Conservation (phyloP, 2,329 filamentous ascomycete genomes). For the Fusarium longipes region DNA sequence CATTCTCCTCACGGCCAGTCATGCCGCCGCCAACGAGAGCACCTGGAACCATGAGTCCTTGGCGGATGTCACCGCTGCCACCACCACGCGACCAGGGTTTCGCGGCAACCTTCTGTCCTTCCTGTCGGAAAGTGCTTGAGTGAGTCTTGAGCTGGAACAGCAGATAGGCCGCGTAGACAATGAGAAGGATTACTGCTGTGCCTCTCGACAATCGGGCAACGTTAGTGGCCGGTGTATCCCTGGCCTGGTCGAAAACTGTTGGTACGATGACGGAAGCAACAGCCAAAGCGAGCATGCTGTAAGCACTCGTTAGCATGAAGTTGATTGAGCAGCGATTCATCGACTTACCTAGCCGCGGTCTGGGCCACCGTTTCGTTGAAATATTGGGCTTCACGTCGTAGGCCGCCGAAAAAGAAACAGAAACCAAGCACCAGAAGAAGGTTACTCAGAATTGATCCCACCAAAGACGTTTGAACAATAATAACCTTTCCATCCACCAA, state of each 20-base stretch:
- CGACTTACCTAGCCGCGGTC: slow-evolving; percentile 74
- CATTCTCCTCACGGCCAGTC: slow-evolving; percentile 52
- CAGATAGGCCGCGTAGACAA: slow-evolving; percentile 86
- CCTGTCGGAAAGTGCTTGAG: slow-evolving; percentile 78
- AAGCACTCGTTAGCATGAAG: neutral
- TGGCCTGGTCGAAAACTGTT: slow-evolving; percentile 78
- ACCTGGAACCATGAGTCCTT: slow-evolving; percentile 56
- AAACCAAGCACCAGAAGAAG: slow-evolving; percentile 89
- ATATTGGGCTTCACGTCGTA: slow-evolving; percentile 82
- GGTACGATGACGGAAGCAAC: slow-evolving; percentile 89
- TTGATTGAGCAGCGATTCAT: neutral
- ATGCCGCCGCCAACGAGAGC: slow-evolving; percentile 54
- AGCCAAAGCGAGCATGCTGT: slow-evolving; percentile 74
- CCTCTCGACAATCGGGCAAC: slow-evolving; percentile 76
- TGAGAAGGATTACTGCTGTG: slow-evolving; percentile 80
- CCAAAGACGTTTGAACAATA: slow-evolving; percentile 92
- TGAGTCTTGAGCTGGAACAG: slow-evolving; percentile 94
- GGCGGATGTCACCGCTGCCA: slow-evolving; percentile 52
- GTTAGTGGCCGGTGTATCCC: slow-evolving; percentile 55
- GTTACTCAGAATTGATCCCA: slow-evolving; percentile 93
- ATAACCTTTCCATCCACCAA: slow-evolving; percentile 77
- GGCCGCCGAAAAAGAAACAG: slow-evolving; percentile 89
- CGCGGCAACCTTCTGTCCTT: slow-evolving; percentile 79
- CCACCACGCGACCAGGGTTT: slow-evolving; percentile 57
- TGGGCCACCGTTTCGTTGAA: slow-evolving; percentile 95